These are phyloP conservation scores for Lactarius vividus DNA, from an alignment of 768 basidiomycete genomes.

Conservation along the genomic window DNA sequence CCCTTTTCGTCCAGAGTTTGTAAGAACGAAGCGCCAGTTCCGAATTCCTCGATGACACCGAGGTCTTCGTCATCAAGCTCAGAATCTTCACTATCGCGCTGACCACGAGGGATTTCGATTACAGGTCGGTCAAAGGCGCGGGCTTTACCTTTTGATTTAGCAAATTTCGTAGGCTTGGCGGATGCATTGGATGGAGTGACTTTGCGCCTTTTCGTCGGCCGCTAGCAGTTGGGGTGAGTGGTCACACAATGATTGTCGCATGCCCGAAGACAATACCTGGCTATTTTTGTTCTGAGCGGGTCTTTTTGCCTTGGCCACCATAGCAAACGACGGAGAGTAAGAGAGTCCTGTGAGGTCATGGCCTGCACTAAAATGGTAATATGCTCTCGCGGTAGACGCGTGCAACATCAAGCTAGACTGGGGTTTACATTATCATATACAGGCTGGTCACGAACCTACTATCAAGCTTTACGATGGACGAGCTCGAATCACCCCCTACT, in stretches of 20 bases:
- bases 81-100: conserved; percentile 47
- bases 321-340: conserved; percentile 17
- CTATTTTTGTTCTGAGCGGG: conserved; percentile 31
- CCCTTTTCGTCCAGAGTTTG: conserved; percentile 67
- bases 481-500: conserved; percentile 56
- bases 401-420: conserved; percentile 6
- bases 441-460: no score
- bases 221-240: conserved; percentile 30
- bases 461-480: conserved; percentile 21
- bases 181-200: conserved; percentile 32
- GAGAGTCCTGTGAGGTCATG: background rate
- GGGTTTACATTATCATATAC: no score
- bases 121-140: conserved; percentile 55
- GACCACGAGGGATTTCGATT: conserved; percentile 59
- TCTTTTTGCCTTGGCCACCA: conserved; percentile 38
- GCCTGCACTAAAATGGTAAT: conserved; percentile 4
- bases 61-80: conserved; percentile 66
- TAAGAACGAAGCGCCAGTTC: conserved; percentile 64
- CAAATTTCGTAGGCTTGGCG: conserved; percentile 28
- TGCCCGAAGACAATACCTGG: conserved; percentile 32
- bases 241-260: background rate
- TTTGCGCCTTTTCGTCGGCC: conserved; percentile 62
- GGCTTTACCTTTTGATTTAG: conserved; percentile 51
- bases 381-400: background rate
- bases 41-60: conserved; percentile 62